A percentile compares a stretch with the other conserved stretches of the same genome.
These are phyloP conservation scores for Gonium pectorale DNA, from an alignment of 139 green algal genomes.

Conservation along the genomic window DNA sequence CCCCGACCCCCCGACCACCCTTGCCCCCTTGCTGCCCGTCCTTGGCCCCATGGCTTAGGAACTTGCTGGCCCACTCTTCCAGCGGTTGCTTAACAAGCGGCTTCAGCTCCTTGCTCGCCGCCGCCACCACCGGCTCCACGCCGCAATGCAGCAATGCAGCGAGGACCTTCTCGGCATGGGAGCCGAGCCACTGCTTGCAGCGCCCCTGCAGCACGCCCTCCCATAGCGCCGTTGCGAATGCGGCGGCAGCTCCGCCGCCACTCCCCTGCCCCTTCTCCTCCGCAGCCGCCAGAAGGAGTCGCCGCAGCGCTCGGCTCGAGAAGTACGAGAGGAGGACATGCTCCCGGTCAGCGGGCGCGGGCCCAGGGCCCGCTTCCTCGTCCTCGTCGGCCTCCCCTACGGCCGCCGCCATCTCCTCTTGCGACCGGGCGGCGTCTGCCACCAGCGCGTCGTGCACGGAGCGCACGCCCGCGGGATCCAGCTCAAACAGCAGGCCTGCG, in stretches of 20 bases:
- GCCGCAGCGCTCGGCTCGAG: constrained; percentile 68
- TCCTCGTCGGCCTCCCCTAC: constrained; percentile 14
- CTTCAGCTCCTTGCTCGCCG: constrained; percentile 42
- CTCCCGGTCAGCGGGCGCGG: constrained; percentile 4
- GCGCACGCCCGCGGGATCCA: constrained; percentile 54
- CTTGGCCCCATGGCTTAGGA: constrained; percentile 2
- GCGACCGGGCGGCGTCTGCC: constrained; percentile 18
- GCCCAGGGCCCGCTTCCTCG: neutral
- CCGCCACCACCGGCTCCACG: constrained; percentile 34
- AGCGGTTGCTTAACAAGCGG: constrained; percentile 21
- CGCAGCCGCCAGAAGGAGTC: constrained; percentile 62
- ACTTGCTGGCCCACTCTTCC: constrained; percentile 20
- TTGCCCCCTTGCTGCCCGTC: neutral
- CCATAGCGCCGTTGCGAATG: constrained; percentile 66
- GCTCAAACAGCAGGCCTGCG: constrained; percentile 57
- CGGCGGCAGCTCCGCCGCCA: neutral
- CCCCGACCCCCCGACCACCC: too few relatives aligned
- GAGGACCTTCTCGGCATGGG: constrained; percentile 80
- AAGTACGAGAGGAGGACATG: constrained; percentile 73
- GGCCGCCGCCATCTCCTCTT: constrained; percentile 12
- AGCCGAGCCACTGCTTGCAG: constrained; percentile 63
- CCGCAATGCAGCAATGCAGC: constrained; percentile 70
- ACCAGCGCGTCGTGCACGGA: constrained; percentile 70
- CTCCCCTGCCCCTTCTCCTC: constrained; percentile 42
- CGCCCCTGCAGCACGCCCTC: constrained; percentile 54